Evolutionary conservation across 768 basidiomycete species (phyloP).

Genomic region (Termitomyces sp.): DNA sequence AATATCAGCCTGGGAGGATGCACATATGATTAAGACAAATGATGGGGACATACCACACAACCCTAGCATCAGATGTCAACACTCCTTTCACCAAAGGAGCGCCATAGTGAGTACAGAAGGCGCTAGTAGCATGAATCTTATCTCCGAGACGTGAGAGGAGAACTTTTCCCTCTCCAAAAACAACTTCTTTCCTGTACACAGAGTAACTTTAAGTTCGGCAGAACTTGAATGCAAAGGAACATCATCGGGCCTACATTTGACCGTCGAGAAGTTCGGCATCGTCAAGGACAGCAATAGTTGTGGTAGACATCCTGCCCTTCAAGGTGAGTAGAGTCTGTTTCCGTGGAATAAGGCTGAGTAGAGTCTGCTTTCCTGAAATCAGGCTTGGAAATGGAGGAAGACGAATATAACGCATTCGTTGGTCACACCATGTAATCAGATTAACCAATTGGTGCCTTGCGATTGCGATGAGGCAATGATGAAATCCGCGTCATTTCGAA

Average conservation of each 20-base stretch:
- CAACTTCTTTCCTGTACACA: constrained; percentile 68
- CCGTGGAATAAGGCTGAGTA: constrained; percentile 6
- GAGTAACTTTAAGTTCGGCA: background rate
- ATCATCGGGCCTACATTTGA: constrained; percentile 40
- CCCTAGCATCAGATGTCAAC: constrained; percentile 67
- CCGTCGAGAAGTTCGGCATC: constrained; percentile 58
- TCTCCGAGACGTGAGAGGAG: constrained; percentile 72
- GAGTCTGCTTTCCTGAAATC: background rate
- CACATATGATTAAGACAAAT: background rate
- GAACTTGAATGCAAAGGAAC: background rate
- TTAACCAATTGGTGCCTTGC: background rate
- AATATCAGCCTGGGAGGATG: background rate
- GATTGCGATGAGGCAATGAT: background rate
- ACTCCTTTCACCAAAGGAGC: constrained; percentile 84
- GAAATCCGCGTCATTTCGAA: background rate
- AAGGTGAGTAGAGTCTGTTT: constrained; percentile 1
- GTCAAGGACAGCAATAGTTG: constrained; percentile 53
- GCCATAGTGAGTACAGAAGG: constrained; percentile 90
- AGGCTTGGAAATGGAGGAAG: constrained; percentile 5
- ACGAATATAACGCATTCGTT: constrained; percentile 4
- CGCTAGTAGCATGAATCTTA: constrained; percentile 72
- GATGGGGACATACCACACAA: constrained; percentile 57
- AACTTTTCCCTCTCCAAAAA: constrained; percentile 74
- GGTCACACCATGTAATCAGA: background rate
- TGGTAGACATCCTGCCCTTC: constrained; percentile 34